Conservation (phyloP, 164 flowering plant species). For the Vitis amurensis region DNA sequence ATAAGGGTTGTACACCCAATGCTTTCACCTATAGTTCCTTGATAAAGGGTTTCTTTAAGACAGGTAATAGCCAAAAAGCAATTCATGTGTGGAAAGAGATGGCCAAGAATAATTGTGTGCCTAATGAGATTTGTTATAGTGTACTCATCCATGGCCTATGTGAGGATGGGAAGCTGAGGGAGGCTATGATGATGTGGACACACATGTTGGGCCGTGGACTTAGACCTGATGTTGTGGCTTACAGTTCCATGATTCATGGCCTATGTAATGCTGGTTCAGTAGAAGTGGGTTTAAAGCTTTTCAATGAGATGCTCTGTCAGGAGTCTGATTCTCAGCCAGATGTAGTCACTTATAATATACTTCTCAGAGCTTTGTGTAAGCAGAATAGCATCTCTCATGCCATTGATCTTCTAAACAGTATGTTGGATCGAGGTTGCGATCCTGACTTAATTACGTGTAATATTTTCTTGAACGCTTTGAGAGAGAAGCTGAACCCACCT, state of each 20-base stretch:
- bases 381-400: slow-evolving; percentile 50
- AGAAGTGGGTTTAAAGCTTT: slow-evolving; percentile 63
- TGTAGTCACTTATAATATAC: slow-evolving; percentile 74
- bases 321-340: slow-evolving; percentile 61
- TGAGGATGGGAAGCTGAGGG: slow-evolving; percentile 54
- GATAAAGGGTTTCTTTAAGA: slow-evolving; percentile 66
- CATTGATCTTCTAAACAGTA: slow-evolving; percentile 58
- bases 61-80: slow-evolving; percentile 54
- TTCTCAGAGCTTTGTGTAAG: slow-evolving; percentile 66
- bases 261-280: slow-evolving; percentile 63
- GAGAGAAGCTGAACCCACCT: slow-evolving; percentile 52
- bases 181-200: slow-evolving; percentile 74
- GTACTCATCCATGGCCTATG: slow-evolving; percentile 79
- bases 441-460: slow-evolving; percentile 74
- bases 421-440: slow-evolving; percentile 77
- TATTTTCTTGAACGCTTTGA: slow-evolving; percentile 56
- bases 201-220: slow-evolving; percentile 66
- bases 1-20: slow-evolving; percentile 61
- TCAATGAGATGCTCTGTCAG: slow-evolving; percentile 72
- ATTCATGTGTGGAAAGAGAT: slow-evolving; percentile 73
- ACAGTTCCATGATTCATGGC: slow-evolving; percentile 81
- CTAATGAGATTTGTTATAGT: slow-evolving; percentile 66
- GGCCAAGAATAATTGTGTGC: slow-evolving; percentile 31
- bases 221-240: slow-evolving; percentile 75
- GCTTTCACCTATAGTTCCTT: slow-evolving; percentile 74